phyloP scores from a whole-genome alignment of 2,329 filamentous ascomycete genomes.

The Paramyrothecium sp. region DNA sequence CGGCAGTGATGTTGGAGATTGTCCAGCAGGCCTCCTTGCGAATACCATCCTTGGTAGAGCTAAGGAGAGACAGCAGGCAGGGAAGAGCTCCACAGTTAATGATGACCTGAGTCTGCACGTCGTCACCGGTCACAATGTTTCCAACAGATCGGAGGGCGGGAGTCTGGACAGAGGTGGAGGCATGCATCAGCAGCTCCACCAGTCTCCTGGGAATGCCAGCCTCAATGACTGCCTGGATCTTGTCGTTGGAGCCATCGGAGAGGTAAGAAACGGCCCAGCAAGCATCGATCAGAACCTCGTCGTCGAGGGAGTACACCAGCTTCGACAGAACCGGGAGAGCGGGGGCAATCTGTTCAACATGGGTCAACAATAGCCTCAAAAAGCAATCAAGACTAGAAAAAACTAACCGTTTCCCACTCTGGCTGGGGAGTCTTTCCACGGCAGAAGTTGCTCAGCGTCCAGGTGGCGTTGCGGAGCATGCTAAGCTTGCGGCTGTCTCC shows the following conservation, averaged over 20 bases:
- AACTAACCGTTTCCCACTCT: slow-evolving; percentile 89
- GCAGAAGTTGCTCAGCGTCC: slow-evolving; percentile 99
- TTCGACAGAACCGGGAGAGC: slow-evolving; percentile 94
- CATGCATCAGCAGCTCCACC: slow-evolving; percentile 96
- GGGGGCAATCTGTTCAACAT: slow-evolving; percentile 71
- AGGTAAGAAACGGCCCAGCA: slow-evolving; percentile 99
- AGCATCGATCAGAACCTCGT: slow-evolving; percentile 96
- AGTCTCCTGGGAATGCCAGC: slow-evolving; percentile 94
- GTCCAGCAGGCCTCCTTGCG: slow-evolving; percentile 99
- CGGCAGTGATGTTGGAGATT: slow-evolving; percentile 97
- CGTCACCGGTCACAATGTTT: slow-evolving; percentile 98
- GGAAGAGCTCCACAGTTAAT: slow-evolving; percentile 96
- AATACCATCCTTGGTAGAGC: slow-evolving; percentile 97
- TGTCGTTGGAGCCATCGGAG: slow-evolving; percentile 96
- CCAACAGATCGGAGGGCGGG: slow-evolving; percentile 95
- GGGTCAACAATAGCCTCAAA: slow-evolving; percentile 3
- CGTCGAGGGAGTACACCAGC: slow-evolving; percentile 96
- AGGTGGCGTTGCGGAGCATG: slow-evolving; percentile 98
- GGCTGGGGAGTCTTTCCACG: slow-evolving; percentile 98
- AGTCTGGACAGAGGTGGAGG: slow-evolving; percentile 96
- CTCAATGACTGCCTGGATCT: slow-evolving; percentile 99
- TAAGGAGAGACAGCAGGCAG: slow-evolving; percentile 87
- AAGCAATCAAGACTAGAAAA: background rate
- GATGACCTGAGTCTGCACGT: slow-evolving; percentile 98
- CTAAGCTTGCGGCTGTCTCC: slow-evolving; percentile 98